These are phyloP conservation scores for Pichia sp. DNA, from an alignment of 1,139 yeast genomes.

Conservation along the genomic window DNA sequence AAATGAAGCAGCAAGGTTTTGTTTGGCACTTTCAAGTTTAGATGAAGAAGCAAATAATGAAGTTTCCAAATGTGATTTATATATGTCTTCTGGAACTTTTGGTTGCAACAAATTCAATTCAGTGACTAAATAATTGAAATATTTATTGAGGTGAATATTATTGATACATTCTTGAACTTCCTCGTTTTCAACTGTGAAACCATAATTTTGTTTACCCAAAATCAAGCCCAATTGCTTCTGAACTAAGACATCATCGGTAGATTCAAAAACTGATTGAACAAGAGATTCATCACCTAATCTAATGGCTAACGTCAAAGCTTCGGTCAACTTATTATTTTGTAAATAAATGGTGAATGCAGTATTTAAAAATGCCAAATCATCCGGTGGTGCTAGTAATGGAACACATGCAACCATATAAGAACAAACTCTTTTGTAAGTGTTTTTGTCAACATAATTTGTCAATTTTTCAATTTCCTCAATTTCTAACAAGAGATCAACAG, in stretches of 20 bases:
- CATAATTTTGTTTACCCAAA: slow-evolving; percentile 78
- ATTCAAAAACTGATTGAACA: slow-evolving; percentile 70
- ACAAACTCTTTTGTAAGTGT: slow-evolving; percentile 83
- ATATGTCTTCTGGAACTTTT: slow-evolving; percentile 90
- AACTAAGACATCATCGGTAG: slow-evolving; percentile 59
- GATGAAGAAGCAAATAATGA: slow-evolving; percentile 42
- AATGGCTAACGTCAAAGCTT: slow-evolving; percentile 84
- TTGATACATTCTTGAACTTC: slow-evolving; percentile 83
- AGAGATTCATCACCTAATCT: slow-evolving; percentile 77
- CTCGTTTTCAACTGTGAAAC: slow-evolving; percentile 60
- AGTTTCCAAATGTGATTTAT: slow-evolving; percentile 77
- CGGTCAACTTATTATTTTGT: slow-evolving; percentile 72
- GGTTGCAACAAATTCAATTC: slow-evolving; percentile 87
- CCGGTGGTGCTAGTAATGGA: slow-evolving; percentile 92
- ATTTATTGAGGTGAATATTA: slow-evolving; percentile 70
- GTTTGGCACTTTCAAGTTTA: slow-evolving; percentile 89
- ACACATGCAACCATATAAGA: slow-evolving; percentile 94
- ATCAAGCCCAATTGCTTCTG: slow-evolving; percentile 91
- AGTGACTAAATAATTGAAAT: slow-evolving; percentile 70
- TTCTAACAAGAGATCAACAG: slow-evolving; percentile 86
- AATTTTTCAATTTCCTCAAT: slow-evolving; percentile 80
- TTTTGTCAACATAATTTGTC: slow-evolving; percentile 76
- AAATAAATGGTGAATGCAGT: slow-evolving; percentile 89
- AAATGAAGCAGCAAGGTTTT: slow-evolving; percentile 90
- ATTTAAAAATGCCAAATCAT: slow-evolving; percentile 75